phyloP scores from a whole-genome alignment of 164 flowering plant genomes.

The Vitis rotundifolia region DNA sequence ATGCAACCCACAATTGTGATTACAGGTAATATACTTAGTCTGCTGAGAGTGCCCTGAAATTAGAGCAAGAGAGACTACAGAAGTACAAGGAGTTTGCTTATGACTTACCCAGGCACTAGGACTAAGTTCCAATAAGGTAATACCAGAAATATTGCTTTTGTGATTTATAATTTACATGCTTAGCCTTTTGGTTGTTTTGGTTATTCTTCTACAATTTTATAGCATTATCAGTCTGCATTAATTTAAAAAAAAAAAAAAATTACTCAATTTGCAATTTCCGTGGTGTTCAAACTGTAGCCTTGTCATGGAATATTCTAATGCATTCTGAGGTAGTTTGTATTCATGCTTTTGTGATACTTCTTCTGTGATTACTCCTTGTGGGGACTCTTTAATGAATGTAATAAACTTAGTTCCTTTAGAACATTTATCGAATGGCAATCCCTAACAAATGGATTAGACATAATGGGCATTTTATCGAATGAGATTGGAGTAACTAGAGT shows the following conservation, averaged over 20 bases:
- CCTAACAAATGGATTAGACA: too few relatives aligned
- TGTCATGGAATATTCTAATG: too few relatives aligned
- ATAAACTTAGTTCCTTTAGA: too few relatives aligned
- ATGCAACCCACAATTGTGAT: slow-evolving; percentile 7
- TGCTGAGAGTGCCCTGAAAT: slow-evolving; percentile 53
- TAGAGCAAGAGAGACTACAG: slow-evolving; percentile 54
- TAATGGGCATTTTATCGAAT: too few relatives aligned
- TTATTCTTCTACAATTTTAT: not conserved
- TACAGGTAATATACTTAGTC: slow-evolving; percentile 48
- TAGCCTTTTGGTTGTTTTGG: not conserved
- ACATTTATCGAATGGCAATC: too few relatives aligned
- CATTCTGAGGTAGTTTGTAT: too few relatives aligned
- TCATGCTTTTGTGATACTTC: too few relatives aligned
- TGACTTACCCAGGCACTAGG: slow-evolving; percentile 34
- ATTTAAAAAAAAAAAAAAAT: not conserved
- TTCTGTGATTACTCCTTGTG: too few relatives aligned
- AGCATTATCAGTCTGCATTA: not conserved
- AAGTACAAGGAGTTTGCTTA: slow-evolving; percentile 51
- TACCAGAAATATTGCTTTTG: not conserved
- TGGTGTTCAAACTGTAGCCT: too few relatives aligned
- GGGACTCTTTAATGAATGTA: too few relatives aligned
- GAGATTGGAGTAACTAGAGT: too few relatives aligned
- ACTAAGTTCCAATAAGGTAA: slow-evolving; percentile 50
- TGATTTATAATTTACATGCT: not conserved
- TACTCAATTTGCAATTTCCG: not conserved